These are phyloP conservation scores for Hypoxylon sp. DNA, from an alignment of 2,329 filamentous ascomycete species.

Conservation along the genomic window DNA sequence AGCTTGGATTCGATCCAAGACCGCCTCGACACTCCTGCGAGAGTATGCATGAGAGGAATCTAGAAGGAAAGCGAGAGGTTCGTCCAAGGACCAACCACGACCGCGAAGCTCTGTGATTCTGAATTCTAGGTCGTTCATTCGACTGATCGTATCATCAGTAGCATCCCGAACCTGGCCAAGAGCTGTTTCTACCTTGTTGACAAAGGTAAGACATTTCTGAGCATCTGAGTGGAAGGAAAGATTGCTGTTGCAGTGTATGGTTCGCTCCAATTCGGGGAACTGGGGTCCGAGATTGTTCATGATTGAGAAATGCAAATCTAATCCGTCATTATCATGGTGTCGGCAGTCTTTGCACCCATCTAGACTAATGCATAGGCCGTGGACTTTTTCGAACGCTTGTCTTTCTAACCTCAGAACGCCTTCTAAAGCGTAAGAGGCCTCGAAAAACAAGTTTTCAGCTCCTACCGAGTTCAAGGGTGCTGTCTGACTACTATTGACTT, in stretches of 20 bases:
- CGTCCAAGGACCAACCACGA: slow-evolving; percentile 60
- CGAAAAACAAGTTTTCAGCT: slow-evolving; percentile 63
- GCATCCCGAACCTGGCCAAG: slow-evolving; percentile 57
- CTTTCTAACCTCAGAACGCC: slow-evolving; percentile 58
- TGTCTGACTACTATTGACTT: slow-evolving; percentile 62
- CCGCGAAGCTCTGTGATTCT: slow-evolving; percentile 62
- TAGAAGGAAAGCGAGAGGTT: slow-evolving; percentile 62
- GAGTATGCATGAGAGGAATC: slow-evolving; percentile 59
- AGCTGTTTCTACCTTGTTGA: slow-evolving; percentile 55
- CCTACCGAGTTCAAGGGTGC: slow-evolving; percentile 62
- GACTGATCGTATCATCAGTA: slow-evolving; percentile 58
- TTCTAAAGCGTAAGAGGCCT: slow-evolving; percentile 59
- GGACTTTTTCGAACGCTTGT: slow-evolving; percentile 57
- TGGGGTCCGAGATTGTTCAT: slow-evolving; percentile 64
- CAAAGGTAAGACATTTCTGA: slow-evolving; percentile 61
- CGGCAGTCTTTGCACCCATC: slow-evolving; percentile 57
- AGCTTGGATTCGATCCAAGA: slow-evolving; percentile 65
- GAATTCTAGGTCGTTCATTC: slow-evolving; percentile 63
- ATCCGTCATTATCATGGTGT: slow-evolving; percentile 59
- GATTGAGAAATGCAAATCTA: slow-evolving; percentile 62
- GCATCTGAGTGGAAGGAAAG: slow-evolving; percentile 61
- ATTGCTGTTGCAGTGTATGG: slow-evolving; percentile 59
- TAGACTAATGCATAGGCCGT: slow-evolving; percentile 54
- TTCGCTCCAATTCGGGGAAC: slow-evolving; percentile 60
- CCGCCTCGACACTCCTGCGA: slow-evolving; percentile 61